phyloP scores from a whole-genome alignment of 2,329 filamentous ascomycete species.

The Colletotrichum sp. region DNA sequence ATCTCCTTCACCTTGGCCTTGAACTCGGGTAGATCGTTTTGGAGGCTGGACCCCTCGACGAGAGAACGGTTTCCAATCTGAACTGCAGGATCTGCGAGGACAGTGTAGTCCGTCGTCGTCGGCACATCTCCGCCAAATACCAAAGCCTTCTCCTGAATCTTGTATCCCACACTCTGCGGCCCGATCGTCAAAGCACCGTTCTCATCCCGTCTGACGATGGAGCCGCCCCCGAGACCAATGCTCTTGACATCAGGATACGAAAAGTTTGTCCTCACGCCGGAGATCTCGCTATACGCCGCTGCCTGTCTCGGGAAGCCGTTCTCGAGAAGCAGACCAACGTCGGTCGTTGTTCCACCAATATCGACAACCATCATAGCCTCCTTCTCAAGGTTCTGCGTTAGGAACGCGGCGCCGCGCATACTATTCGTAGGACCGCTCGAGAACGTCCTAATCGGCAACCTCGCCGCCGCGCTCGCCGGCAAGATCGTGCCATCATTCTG shows the following conservation, averaged over 20 bases:
- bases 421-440: conserved; percentile 32
- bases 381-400: neutral
- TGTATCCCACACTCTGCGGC: neutral
- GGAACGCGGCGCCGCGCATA: neutral
- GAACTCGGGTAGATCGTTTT: neutral
- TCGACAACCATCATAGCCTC: neutral
- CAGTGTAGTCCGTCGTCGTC: neutral
- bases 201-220: neutral
- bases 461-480: conserved; percentile 55
- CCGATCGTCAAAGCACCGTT: neutral
- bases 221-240: neutral
- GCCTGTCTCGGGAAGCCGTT: conserved; percentile 69
- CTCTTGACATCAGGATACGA: conserved; percentile 59
- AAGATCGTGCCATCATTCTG: conserved; percentile 69
- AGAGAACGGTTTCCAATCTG: neutral
- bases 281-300: conserved; percentile 65
- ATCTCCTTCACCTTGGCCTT: neutral
- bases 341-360: neutral
- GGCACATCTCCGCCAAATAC: neutral
- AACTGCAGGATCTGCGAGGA: neutral
- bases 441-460: conserved; percentile 47
- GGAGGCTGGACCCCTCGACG: neutral
- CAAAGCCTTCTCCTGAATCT: neutral
- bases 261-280: conserved; percentile 68
- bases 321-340: conserved; percentile 60